Evolutionary conservation across 768 basidiomycete genomes (phyloP).

Genomic region (Cyclocybe cylindracea): DNA sequence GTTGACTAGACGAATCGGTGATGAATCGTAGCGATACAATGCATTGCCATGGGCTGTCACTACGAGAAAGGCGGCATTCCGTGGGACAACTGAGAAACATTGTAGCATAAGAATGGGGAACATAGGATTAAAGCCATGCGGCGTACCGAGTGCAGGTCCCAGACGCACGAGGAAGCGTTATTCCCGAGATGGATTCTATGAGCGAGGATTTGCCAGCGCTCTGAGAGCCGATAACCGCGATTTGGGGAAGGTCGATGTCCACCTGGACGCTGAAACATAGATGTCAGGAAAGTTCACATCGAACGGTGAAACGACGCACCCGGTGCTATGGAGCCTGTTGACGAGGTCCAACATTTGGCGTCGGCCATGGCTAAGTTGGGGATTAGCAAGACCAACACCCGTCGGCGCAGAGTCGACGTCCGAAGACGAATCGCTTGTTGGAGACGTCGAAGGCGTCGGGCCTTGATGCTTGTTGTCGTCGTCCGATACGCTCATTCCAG

Average conservation of each 20-base stretch:
- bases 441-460: too few species aligned
- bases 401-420: too few species aligned
- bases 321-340: slow-evolving; percentile 58
- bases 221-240: slow-evolving; percentile 73
- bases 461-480: too few species aligned
- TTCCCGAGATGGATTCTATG: slow-evolving; percentile 76
- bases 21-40: slow-evolving; percentile 47
- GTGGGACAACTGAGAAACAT: slow-evolving; percentile 48
- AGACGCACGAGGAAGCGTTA: slow-evolving; percentile 67
- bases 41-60: slow-evolving; percentile 48
- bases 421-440: too few species aligned
- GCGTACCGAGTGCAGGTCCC: slow-evolving; percentile 74
- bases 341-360: slow-evolving; percentile 57
- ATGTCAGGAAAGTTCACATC: too few species aligned
- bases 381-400: slow-evolving; percentile 52
- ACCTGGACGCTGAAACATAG: slow-evolving; percentile 51
- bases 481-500: too few species aligned
- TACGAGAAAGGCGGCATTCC: slow-evolving; percentile 52
- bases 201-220: slow-evolving; percentile 78
- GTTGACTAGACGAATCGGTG: slow-evolving; percentile 38
- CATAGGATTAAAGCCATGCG: background rate
- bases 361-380: slow-evolving; percentile 37
- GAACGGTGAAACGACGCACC: slow-evolving; percentile 34
- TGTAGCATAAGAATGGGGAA: background rate
- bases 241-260: slow-evolving; percentile 73